phyloP scores from a whole-genome alignment of 179 eudicot species.

The Corrigiola litoralis region DNA sequence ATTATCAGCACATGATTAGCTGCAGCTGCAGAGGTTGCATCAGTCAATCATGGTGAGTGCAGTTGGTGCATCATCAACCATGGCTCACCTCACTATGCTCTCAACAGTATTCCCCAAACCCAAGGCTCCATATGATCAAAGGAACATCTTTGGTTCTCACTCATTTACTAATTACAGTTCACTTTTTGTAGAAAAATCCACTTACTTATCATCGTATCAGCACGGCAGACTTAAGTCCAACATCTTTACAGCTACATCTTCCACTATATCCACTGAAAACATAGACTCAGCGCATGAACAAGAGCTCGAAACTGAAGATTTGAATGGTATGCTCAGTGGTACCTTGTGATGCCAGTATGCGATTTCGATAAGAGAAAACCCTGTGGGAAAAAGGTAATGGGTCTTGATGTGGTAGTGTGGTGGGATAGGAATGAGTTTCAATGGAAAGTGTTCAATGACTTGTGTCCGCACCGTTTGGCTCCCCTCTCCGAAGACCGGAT shows the following conservation, averaged over 20 bases:
- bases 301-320: constrained; percentile 52
- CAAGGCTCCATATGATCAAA: neutral
- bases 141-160: neutral
- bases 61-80: constrained; percentile 10
- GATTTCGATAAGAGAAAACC: constrained; percentile 78
- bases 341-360: constrained; percentile 55
- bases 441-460: constrained; percentile 82
- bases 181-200: neutral
- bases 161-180: neutral
- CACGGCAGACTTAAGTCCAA: constrained; percentile 21
- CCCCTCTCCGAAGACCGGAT: constrained; percentile 79
- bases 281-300: constrained; percentile 3
- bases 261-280: constrained; percentile 27
- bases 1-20: too few species aligned
- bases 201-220: neutral
- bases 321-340: constrained; percentile 80
- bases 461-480: constrained; percentile 75
- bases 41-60: too few species aligned
- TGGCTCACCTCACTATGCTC: constrained; percentile 15
- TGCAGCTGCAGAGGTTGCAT: too few species aligned
- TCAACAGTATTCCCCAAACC: neutral
- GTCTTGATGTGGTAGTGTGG: constrained; percentile 73
- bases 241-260: constrained; percentile 29
- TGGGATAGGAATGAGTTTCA: constrained; percentile 57
- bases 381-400: constrained; percentile 55